Conservation (phyloP, 768 basidiomycete genomes). For the Mrakia hoshinonis region DNA sequence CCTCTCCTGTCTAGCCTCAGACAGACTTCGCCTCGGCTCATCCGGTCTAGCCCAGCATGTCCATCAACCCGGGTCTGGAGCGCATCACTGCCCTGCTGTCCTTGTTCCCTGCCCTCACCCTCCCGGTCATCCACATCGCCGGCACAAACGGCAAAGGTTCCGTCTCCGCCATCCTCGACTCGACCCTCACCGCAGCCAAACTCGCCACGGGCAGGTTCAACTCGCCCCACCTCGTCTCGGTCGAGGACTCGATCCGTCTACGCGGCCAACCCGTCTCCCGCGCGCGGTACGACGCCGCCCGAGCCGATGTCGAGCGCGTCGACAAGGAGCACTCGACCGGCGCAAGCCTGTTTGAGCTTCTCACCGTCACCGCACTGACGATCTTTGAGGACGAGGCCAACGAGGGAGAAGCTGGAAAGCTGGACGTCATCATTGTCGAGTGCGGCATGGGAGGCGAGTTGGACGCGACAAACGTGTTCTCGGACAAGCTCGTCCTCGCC, state of each 20-base stretch:
- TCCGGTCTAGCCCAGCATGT: slow-evolving; percentile 2
- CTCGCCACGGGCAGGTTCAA: slow-evolving; percentile 77
- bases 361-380: slow-evolving; percentile 69
- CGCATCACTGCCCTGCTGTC: slow-evolving; percentile 42
- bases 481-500: slow-evolving; percentile 57
- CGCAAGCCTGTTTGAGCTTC: slow-evolving; percentile 71
- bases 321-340: slow-evolving; percentile 35
- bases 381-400: slow-evolving; percentile 54
- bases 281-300: slow-evolving; percentile 47
- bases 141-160: slow-evolving; percentile 98
- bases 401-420: slow-evolving; percentile 30
- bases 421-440: slow-evolving; percentile 80
- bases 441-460: slow-evolving; percentile 88
- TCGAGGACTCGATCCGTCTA: slow-evolving; percentile 68
- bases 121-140: slow-evolving; percentile 81
- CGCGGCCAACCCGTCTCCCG: slow-evolving; percentile 50
- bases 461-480: slow-evolving; percentile 88
- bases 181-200: slow-evolving; percentile 55
- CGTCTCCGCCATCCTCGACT: slow-evolving; percentile 71
- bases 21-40: not conserved
- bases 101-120: slow-evolving; percentile 54
- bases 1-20: not conserved
- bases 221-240: slow-evolving; percentile 75
- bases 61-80: slow-evolving; percentile 39
- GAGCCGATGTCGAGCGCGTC: slow-evolving; percentile 48